These are phyloP conservation scores for Magnusiomyces starmeri DNA, from an alignment of 1,139 yeast species.

Conservation along the genomic window DNA sequence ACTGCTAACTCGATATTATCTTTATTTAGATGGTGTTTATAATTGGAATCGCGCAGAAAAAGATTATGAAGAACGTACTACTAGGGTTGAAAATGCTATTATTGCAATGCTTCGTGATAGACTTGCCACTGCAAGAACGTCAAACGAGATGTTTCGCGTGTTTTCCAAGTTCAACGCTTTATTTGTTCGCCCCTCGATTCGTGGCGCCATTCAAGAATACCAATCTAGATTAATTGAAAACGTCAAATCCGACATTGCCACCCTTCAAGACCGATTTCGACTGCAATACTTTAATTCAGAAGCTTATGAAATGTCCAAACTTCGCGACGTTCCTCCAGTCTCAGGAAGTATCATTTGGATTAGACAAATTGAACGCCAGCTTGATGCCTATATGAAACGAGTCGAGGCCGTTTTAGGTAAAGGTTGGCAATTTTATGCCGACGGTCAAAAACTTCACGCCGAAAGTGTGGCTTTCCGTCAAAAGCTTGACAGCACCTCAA, in stretches of 20 bases:
- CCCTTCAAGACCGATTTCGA: slow-evolving; percentile 38
- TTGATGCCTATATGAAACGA: slow-evolving; percentile 38
- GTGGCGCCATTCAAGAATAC: slow-evolving; percentile 50
- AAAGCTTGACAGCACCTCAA: slow-evolving; percentile 40
- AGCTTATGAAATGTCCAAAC: slow-evolving; percentile 32
- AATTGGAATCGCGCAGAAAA: slow-evolving; percentile 39
- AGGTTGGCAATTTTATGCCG: slow-evolving; percentile 69
- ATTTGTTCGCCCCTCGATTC: slow-evolving; percentile 44
- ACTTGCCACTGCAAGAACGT: slow-evolving; percentile 37
- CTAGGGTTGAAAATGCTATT: slow-evolving; percentile 42
- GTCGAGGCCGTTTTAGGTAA: slow-evolving; percentile 54
- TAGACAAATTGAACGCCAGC: slow-evolving; percentile 41
- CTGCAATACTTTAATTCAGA: slow-evolving; percentile 33
- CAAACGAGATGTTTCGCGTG: slow-evolving; percentile 45
- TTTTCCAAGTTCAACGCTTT: slow-evolving; percentile 44
- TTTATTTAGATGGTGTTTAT: slow-evolving; percentile 27
- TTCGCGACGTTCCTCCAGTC: slow-evolving; percentile 43
- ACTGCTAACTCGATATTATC: background rate
- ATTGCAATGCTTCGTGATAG: slow-evolving; percentile 37
- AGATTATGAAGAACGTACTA: slow-evolving; percentile 39
- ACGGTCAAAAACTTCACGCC: slow-evolving; percentile 55
- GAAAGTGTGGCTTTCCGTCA: slow-evolving; percentile 43
- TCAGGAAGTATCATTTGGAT: slow-evolving; percentile 47
- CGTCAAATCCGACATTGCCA: slow-evolving; percentile 41
- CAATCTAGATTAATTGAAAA: slow-evolving; percentile 43